Percentiles rank a stretch among this genome's conserved stretches.
These are phyloP conservation scores for Trichoderma parareesei DNA, from an alignment of 495 filamentous ascomycete species.

Conservation along the genomic window DNA sequence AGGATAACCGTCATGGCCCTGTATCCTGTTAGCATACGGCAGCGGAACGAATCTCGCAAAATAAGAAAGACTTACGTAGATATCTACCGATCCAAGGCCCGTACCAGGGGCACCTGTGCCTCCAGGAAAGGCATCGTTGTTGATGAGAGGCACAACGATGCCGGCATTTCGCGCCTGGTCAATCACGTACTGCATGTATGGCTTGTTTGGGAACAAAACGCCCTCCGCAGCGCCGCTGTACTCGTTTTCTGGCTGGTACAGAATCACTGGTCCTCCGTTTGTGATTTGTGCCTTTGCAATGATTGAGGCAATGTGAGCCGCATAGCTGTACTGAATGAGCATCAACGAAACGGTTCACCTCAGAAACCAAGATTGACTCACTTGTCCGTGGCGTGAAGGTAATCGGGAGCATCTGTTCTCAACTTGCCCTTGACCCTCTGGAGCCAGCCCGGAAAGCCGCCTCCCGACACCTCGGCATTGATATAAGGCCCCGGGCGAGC, in stretches of 20 bases:
- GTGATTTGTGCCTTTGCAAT: constrained; percentile 47
- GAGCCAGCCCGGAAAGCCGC: constrained; percentile 9
- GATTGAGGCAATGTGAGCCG: constrained; percentile 39
- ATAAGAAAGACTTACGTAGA: not conserved
- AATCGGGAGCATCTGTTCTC: constrained; percentile 27
- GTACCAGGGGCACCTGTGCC: constrained; percentile 5
- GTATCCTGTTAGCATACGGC: not conserved
- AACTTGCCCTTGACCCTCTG: constrained; percentile 35
- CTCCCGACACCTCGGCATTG: constrained; percentile 41
- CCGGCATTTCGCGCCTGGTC: constrained; percentile 40
- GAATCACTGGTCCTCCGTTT: constrained; percentile 47
- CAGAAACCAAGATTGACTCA: not conserved
- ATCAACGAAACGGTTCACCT: not conserved
- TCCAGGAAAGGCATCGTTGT: constrained; percentile 34
- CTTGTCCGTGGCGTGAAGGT: constrained; percentile 8
- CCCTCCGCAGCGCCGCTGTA: constrained; percentile 40
- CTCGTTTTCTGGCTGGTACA: constrained; percentile 49
- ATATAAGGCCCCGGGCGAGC: constrained; percentile 51
- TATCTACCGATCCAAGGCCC: not conserved
- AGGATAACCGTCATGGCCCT: constrained; percentile 13
- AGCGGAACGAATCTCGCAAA: not conserved
- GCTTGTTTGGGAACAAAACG: constrained; percentile 10
- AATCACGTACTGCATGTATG: constrained; percentile 45
- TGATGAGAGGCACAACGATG: constrained; percentile 42
- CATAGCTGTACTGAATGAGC: constrained; percentile 23